Percentiles rank a stretch among this genome's conserved stretches.
Evolutionary conservation across 2,329 filamentous ascomycete species (phyloP).

Genomic region (Cercospora citrullina): DNA sequence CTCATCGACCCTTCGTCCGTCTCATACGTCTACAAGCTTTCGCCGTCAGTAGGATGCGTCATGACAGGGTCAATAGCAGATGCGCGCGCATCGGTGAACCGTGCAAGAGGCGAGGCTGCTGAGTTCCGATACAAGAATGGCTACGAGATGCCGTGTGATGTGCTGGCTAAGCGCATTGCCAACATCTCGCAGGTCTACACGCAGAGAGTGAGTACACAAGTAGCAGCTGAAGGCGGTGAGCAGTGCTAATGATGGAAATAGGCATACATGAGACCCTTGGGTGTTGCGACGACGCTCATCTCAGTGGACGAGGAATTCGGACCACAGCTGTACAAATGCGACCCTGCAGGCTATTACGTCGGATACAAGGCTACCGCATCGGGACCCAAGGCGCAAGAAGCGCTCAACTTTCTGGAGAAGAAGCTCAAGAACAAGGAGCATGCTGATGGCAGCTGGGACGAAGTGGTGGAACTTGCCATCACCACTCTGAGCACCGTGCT

Average conservation of each 20-base stretch:
- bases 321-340: constrained; percentile 96
- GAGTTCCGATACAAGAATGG: constrained; percentile 99
- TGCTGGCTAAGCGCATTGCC: constrained; percentile 90
- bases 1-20: constrained; percentile 97
- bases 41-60: constrained; percentile 92
- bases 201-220: constrained; percentile 68
- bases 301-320: constrained; percentile 90
- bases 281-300: constrained; percentile 92
- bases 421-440: constrained; percentile 99
- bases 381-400: constrained; percentile 97
- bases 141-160: constrained; percentile 99
- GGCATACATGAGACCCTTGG: constrained; percentile 98
- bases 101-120: constrained; percentile 91
- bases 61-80: constrained; percentile 99
- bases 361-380: constrained; percentile 98
- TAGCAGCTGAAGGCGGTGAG: background rate
- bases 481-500: constrained; percentile 92
- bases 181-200: constrained; percentile 99
- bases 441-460: constrained; percentile 90
- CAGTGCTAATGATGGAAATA: constrained; percentile 44
- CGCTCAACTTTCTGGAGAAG: constrained; percentile 97
- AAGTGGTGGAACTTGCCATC: constrained; percentile 96
- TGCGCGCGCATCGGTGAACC: constrained; percentile 86
- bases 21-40: constrained; percentile 95
- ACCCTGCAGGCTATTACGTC: constrained; percentile 95